Base-by-base conservation (phyloP, 2,329 filamentous ascomycete genomes). In the Aspergillus novoparasiticus region DNA sequence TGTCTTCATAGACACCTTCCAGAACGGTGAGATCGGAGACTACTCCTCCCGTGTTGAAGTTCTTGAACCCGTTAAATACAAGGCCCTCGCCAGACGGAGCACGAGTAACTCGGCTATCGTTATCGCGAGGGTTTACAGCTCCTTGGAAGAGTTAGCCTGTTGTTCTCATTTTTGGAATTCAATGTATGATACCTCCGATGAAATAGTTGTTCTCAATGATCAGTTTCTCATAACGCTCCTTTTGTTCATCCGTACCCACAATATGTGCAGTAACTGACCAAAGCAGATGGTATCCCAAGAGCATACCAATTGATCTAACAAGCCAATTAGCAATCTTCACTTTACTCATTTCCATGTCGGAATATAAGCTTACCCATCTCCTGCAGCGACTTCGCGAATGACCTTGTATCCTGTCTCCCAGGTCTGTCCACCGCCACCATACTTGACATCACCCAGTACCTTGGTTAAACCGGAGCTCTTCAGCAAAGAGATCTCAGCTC, bases 21-120 rank as follows among this genome's bases (percentile, higher is more conserved):
- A 90, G 81, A 0, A 90, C 86, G 0, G 87, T 89, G 23, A 90
- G 75, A 63, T 90, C 88, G 0, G 87, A 89, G 2, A 90, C 81
- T 0, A 89, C 87, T 30, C 87, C 88, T 0, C 88, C 88, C 0
- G 88, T 90, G 70, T 88, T 90, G 80, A 90, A 90, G 75, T 85
- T 81, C 73, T 90, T 90, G 74, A 81, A 82, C 1, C 88, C 87
- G 62, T 85, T 85, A 73, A 88, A 90, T 2, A 87, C 72, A 16
- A 90, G 73, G 2, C 82, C 76, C 4, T 87, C 83, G 1, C 84
- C 86, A 1, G 86, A 80, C 1, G 80, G 74, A 0, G 51, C 51
- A 21, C 30, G 51, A 9, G 80, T 85, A 64, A 89, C 87, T 34
- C 81, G 84, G 10, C 89, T 75, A 67, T 90, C 87, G 45, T 78